Conservation (phyloP, 805 yeast genomes). For the Candida pseudofarinosa region DNA sequence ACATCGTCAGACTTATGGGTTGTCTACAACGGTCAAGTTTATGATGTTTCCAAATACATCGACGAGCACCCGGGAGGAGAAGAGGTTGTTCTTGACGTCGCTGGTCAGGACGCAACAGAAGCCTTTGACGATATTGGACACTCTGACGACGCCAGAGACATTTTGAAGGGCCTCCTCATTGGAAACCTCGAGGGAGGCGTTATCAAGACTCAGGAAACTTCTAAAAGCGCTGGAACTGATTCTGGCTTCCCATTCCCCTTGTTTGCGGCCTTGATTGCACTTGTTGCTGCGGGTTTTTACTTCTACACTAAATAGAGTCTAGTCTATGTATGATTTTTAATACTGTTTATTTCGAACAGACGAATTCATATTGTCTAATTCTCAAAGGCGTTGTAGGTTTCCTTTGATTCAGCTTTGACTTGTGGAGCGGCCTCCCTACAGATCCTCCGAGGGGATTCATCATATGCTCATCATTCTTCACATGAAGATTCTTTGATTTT, state of each 20-base stretch:
- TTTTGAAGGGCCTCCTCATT: conserved; percentile 60
- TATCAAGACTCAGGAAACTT: conserved; percentile 9
- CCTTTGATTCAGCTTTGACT: too few relatives aligned
- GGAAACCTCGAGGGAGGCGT: conserved; percentile 76
- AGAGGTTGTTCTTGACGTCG: conserved; percentile 41
- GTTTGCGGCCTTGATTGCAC: conserved; percentile 32
- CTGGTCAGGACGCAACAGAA: conserved; percentile 44
- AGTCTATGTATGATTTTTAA: background rate
- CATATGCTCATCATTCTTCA: too few relatives aligned
- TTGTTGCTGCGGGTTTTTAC: conserved; percentile 43
- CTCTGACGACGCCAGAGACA: conserved; percentile 89
- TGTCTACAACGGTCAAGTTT: conserved; percentile 41
- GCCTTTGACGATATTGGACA: conserved; percentile 82
- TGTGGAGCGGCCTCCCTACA: too few relatives aligned
- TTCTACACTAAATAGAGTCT: conserved; percentile 16
- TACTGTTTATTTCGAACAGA: background rate
- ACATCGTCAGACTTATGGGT: conserved; percentile 41
- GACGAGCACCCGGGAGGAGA: conserved; percentile 49
- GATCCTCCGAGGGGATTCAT: too few relatives aligned
- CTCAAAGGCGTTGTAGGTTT: too few relatives aligned
- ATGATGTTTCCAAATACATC: conserved; percentile 38
- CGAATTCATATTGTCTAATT: background rate
- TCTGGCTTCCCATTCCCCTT: conserved; percentile 22
- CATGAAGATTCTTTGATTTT: background rate
- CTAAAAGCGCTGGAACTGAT: conserved; percentile 10